Conservation (phyloP, 2,329 filamentous ascomycete species). For the Aphanocladium album region DNA sequence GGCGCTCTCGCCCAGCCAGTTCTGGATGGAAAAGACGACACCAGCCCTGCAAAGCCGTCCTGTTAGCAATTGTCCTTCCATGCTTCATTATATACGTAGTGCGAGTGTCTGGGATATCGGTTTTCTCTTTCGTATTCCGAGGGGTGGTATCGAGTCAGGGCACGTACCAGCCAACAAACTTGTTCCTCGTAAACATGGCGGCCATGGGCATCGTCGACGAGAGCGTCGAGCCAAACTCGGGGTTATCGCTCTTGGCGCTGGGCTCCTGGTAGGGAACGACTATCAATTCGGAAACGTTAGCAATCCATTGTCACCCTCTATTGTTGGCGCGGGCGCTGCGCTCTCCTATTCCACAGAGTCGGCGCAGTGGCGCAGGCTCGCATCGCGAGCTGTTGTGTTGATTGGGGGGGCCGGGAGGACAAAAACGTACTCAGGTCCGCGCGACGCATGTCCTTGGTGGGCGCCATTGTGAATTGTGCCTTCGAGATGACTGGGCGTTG, state of each 20-base stretch:
- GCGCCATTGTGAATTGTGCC: constrained; percentile 46
- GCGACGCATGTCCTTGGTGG: constrained; percentile 72
- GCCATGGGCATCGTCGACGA: constrained; percentile 88
- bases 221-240: constrained; percentile 68
- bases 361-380: not conserved
- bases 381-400: too few relatives aligned
- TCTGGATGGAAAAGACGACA: constrained; percentile 69
- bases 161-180: constrained; percentile 63
- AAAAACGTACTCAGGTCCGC: constrained; percentile 60
- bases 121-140: not conserved
- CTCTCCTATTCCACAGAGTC: not conserved
- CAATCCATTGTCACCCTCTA: not conserved
- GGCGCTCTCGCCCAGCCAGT: constrained; percentile 71
- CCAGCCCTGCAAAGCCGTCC: constrained; percentile 50
- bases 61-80: constrained; percentile 7
- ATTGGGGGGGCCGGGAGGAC: too few relatives aligned
- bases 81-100: too few relatives aligned
- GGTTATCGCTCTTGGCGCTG: constrained; percentile 53
- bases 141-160: not conserved
- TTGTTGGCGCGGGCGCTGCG: not conserved
- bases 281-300: constrained; percentile 29
- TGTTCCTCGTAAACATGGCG: constrained; percentile 89
- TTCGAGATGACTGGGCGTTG: not conserved
- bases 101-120: not conserved
- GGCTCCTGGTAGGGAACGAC: constrained; percentile 87